phyloP scores from a whole-genome alignment of 2,329 filamentous ascomycete genomes.

The Coniosporium tulheliwenetii region DNA sequence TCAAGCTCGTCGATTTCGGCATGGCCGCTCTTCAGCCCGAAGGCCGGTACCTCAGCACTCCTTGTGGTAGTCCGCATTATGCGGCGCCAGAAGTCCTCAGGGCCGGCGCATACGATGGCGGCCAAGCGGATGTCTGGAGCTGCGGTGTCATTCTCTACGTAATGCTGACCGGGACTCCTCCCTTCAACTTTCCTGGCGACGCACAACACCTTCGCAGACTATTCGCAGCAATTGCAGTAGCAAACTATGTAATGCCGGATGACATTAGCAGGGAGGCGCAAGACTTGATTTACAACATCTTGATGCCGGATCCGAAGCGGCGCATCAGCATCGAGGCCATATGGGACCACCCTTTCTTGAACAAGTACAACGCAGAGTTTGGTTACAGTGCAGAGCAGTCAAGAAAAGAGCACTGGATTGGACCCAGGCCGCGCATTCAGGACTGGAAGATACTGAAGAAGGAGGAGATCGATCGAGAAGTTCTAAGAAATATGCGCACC shows the following conservation, averaged over 20 bases:
- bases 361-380: slow-evolving; percentile 59
- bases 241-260: slow-evolving; percentile 29
- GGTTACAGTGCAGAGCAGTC: slow-evolving; percentile 47
- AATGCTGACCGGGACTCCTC: slow-evolving; percentile 67
- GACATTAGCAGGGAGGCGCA: slow-evolving; percentile 49
- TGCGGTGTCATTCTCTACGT: slow-evolving; percentile 82
- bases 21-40: slow-evolving; percentile 88
- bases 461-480: slow-evolving; percentile 62
- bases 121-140: slow-evolving; percentile 88
- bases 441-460: slow-evolving; percentile 46
- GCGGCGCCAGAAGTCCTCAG: slow-evolving; percentile 83
- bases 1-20: slow-evolving; percentile 95
- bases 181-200: slow-evolving; percentile 54
- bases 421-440: slow-evolving; percentile 38
- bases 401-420: slow-evolving; percentile 33
- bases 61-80: slow-evolving; percentile 93
- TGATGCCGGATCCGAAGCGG: slow-evolving; percentile 61
- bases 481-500: slow-evolving; percentile 72
- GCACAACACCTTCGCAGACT: slow-evolving; percentile 16
- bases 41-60: slow-evolving; percentile 66
- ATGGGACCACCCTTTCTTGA: slow-evolving; percentile 75
- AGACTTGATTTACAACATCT: slow-evolving; percentile 65
- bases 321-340: slow-evolving; percentile 70
- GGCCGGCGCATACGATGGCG: slow-evolving; percentile 63
- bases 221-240: slow-evolving; percentile 40